Evolutionary conservation across 2,329 filamentous ascomycete species (phyloP), one percentile per base, ranked within the genome.

Genomic region (Colletotrichum limetticola): DNA sequence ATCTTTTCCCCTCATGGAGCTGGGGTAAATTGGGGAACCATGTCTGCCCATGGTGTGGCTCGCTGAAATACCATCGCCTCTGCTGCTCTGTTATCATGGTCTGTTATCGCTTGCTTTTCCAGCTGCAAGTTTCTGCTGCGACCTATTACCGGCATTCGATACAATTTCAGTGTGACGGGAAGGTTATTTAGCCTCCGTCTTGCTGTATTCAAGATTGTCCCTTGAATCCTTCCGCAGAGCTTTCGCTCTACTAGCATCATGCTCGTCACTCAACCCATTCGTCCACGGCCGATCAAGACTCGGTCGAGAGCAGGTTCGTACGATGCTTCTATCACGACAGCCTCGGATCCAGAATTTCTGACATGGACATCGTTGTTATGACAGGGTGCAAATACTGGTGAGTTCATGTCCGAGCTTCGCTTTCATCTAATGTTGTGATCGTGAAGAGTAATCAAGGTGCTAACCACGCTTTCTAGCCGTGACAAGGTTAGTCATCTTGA

Each of bases 251-350:
- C 52, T 16, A 42, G 37, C 26, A 71, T 16, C 26, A 75, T 75
- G 74, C 71, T 75, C 19, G 72, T 74, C 49, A 71, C 70, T 28
- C 72, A 75, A 37, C 67, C 74, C 26, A 55, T 75, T 12, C 74
- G 72, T 49, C 74, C 74, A 14, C 68, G 72, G 19, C 71, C 74
- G 53, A 66, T 74, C 49, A 75, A 75, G 64, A 75, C 71, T 59
- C 67, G 74, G 58, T 75, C 74, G 12, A 71, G 74, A 75, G 74
- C 74, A 74, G 74, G 74, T 74, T 68, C 49, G 74, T 74, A 26
- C 16, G 32, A 61, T 22, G 56, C 64, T 59, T 61, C 32, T 60
- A 22, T 22, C 42, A 42, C 30, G 32, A 67, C 37, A 30, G 24
- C 14, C 3, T 61, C 56, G 5, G 24, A 65, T n/a, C 12, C 7